These are phyloP conservation scores for Fusarium devonianum DNA, from an alignment of 2,329 filamentous ascomycete genomes.

Conservation along the genomic window DNA sequence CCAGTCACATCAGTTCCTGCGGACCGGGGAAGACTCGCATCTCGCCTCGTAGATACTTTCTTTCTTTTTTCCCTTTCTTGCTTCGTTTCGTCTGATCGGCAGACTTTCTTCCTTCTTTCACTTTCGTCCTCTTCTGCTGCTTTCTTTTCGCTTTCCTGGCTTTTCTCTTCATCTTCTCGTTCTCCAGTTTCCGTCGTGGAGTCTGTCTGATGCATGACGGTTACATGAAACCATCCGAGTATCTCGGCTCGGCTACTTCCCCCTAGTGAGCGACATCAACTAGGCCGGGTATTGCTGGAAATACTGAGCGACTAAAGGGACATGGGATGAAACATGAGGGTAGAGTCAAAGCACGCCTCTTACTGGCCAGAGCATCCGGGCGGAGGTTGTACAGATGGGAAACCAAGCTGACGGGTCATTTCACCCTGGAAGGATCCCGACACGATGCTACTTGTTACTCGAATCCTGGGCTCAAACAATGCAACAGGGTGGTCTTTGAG, in stretches of 20 bases:
- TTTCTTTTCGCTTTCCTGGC: too few relatives aligned
- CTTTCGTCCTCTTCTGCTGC: too few relatives aligned
- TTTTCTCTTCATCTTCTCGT: not conserved
- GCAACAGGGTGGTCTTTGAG: not conserved
- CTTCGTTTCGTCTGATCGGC: too few relatives aligned
- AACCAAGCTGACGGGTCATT: slow-evolving; percentile 15
- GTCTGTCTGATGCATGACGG: too few relatives aligned
- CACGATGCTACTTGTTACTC: slow-evolving; percentile 1
- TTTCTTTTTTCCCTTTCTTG: too few relatives aligned
- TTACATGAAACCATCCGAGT: slow-evolving; percentile 28
- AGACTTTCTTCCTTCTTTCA: too few relatives aligned
- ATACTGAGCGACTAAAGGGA: slow-evolving; percentile 14
- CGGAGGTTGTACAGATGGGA: slow-evolving; percentile 5
- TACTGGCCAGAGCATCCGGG: slow-evolving; percentile 1
- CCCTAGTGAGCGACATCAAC: too few relatives aligned
- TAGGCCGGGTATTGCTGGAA: slow-evolving; percentile 10
- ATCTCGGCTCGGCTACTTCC: slow-evolving; percentile 18
- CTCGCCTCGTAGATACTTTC: slow-evolving; percentile 1
- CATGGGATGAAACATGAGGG: slow-evolving; percentile 32
- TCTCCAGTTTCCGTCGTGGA: not conserved
- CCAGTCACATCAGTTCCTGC: slow-evolving; percentile 1
- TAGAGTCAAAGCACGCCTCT: too few relatives aligned
- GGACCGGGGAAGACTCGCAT: slow-evolving; percentile 1
- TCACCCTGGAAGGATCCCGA: slow-evolving; percentile 9
- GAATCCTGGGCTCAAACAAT: not conserved